Base-by-base conservation (phyloP, 2,329 filamentous ascomycete genomes). In the Verticillium zaregamsianum region DNA sequence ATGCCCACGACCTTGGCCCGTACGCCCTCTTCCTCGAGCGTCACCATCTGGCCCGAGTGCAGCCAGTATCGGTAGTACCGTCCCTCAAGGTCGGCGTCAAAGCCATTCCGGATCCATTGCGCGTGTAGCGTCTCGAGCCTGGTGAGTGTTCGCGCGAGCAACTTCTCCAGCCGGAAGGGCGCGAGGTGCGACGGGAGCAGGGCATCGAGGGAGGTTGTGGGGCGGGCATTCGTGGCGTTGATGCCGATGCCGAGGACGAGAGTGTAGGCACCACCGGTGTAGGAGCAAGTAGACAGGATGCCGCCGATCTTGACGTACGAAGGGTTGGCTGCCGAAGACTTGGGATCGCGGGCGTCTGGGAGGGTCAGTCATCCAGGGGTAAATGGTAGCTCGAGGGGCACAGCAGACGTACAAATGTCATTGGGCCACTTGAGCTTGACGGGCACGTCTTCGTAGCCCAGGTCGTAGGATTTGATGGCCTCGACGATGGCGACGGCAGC, bases 401-500 rank as follows among this genome's bases (percentile, higher is more conserved):
- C 33, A 35, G 33, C 11, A 52, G 39, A 75, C 82, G 74, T 75
- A 88, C 87, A 94, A 60, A 99, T 91, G 71, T 99, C 95, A 70
- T 99, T 99, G 12, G 95, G 95, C 95, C 95, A 99, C 75, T 99
- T 99, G 35, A 99, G 78, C 72, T 91, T 93, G 49, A 99, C 83
- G 0, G 91, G 91, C 5, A 98, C 74, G 0, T 86, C 80, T 6
- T 86, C 81, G 74, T 96, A 98, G 8, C 89, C 91, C 2, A 76
- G 76, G 57, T 89, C 92, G 71, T 98, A 98, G 31, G 82, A 83
- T 65, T 91, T 89, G 65, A 98, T 88, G 0, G 92, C 94, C 64
- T 91, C 86, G 3, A 96, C 90, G 52, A 94, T 90, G 49, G 95
- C 93, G 55, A 99, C 86, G 1, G 93, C 93, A 0, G 92, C 88